phyloP scores from a whole-genome alignment of 2,329 filamentous ascomycete species.

The Sporothrix brunneoviolacea region DNA sequence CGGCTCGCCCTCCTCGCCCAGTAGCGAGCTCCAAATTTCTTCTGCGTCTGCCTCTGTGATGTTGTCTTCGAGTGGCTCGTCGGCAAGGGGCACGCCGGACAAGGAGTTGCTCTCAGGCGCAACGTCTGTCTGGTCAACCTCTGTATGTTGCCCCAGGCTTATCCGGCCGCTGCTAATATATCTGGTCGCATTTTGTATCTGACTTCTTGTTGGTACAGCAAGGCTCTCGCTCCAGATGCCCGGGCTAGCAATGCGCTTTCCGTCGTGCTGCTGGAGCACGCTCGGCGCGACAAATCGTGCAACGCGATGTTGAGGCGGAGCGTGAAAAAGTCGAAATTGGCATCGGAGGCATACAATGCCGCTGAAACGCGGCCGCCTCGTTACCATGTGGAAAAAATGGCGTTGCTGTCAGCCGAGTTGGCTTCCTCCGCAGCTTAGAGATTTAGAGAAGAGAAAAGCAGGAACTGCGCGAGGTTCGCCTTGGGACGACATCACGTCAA shows the following conservation, averaged over 20 bases:
- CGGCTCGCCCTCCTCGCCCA: constrained; percentile 14
- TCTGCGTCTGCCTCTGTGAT: not conserved
- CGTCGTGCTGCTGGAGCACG: no score
- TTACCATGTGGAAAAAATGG: constrained; percentile 1
- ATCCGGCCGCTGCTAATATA: not conserved
- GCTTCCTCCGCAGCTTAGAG: no score
- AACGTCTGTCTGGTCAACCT: not conserved
- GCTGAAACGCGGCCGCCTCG: not conserved
- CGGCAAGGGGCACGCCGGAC: not conserved
- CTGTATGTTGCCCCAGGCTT: not conserved
- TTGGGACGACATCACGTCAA: no score
- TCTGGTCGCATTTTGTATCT: not conserved
- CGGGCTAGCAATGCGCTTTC: no score
- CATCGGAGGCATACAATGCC: constrained; percentile 16
- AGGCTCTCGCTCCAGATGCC: not conserved
- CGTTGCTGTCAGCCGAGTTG: no score
- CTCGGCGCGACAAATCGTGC: not conserved
- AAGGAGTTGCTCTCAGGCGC: not conserved
- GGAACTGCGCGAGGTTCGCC: no score
- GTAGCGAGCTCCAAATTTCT: constrained; percentile 10
- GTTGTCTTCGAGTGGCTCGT: constrained; percentile 1
- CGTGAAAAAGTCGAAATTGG: constrained; percentile 6
- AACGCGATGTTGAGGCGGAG: not conserved
- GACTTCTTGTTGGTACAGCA: not conserved
- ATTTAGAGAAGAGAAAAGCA: no score